These are phyloP conservation scores for Seiridium cupressi DNA, from an alignment of 2,329 filamentous ascomycete genomes.

Conservation along the genomic window DNA sequence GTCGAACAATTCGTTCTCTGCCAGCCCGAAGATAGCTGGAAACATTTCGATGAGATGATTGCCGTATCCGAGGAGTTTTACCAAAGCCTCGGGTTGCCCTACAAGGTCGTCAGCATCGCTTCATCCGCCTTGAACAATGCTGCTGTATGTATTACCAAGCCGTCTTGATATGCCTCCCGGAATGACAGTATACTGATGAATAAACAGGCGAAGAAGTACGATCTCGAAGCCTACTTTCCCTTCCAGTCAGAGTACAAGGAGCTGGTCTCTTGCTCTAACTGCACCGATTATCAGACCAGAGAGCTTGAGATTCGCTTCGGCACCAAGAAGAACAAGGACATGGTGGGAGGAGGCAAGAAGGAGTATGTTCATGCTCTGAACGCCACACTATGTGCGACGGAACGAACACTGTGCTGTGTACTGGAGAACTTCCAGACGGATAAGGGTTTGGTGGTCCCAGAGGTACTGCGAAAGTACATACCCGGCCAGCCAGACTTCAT, in stretches of 20 bases:
- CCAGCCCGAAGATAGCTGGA: slow-evolving; percentile 81
- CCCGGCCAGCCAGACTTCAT: neutral
- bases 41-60: slow-evolving; percentile 93
- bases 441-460: slow-evolving; percentile 75
- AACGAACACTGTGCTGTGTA: slow-evolving; percentile 88
- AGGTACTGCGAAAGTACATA: slow-evolving; percentile 84
- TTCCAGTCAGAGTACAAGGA: slow-evolving; percentile 94
- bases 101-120: slow-evolving; percentile 90
- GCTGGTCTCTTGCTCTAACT: slow-evolving; percentile 96
- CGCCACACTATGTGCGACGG: slow-evolving; percentile 85
- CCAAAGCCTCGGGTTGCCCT: slow-evolving; percentile 82
- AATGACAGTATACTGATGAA: no score
- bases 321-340: slow-evolving; percentile 79
- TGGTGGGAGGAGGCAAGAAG: slow-evolving; percentile 57
- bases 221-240: slow-evolving; percentile 95
- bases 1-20: neutral
- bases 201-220: slow-evolving; percentile 74
- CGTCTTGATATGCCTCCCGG: no score
- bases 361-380: slow-evolving; percentile 91
- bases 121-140: slow-evolving; percentile 94
- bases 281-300: slow-evolving; percentile 94
- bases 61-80: slow-evolving; percentile 90
- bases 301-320: slow-evolving; percentile 92
- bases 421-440: slow-evolving; percentile 96
- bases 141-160: slow-evolving; percentile 34